Evolutionary conservation across 805 yeast genomes (phyloP), one percentile per base, ranked within the genome.

Genomic region (Scheffersomyces spartinae): DNA sequence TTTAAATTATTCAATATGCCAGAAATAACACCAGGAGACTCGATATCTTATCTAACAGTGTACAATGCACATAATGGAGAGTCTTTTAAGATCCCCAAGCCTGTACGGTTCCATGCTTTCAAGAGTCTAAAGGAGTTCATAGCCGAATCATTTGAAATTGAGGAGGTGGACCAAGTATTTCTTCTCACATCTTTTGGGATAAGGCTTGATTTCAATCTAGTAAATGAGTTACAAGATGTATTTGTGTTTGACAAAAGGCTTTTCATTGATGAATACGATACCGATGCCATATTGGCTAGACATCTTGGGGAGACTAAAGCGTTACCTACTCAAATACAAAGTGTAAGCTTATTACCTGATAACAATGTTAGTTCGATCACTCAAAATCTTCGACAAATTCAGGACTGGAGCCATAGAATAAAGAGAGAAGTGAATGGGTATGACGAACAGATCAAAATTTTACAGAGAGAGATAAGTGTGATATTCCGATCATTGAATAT

Each of bases 181-280:
- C 50, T 79, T 9, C 47, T 79, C 19, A 64, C 84, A 3, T 71
- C 84, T 1, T 74, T 67, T 43, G 86, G 86, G 0, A 61, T 70
- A 23, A 71, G 68, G 38, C 53, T 79, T 34, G 72, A 68, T 43
- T 66, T 55, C 43, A 61, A 58, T 40, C 61, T 59, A 61, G 56
- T 61, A 23, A 55, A 68, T 35, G 75, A 70, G 31, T 45, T 65
- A 16, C 55, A 53, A 26, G 79, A 74, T 31, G 54, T 77, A 3
- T 77, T 65, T 43, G 72, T 70, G 1, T 78, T 63, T 47, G 84
- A 79, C 44, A 68, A 76, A 43, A 60, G 72, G 23, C 48, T 71
- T 23, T 77, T 78, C 35, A 50, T 63, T 4, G 34, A 39, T 8
- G 47, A 44, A 8, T 18, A 34, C 7, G 35, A 40, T 7, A 36